Percentiles rank a stretch among this genome's conserved stretches.
Evolutionary conservation across 1,139 yeast species (phyloP).

Genomic region (Yamadazyma diospyri): DNA sequence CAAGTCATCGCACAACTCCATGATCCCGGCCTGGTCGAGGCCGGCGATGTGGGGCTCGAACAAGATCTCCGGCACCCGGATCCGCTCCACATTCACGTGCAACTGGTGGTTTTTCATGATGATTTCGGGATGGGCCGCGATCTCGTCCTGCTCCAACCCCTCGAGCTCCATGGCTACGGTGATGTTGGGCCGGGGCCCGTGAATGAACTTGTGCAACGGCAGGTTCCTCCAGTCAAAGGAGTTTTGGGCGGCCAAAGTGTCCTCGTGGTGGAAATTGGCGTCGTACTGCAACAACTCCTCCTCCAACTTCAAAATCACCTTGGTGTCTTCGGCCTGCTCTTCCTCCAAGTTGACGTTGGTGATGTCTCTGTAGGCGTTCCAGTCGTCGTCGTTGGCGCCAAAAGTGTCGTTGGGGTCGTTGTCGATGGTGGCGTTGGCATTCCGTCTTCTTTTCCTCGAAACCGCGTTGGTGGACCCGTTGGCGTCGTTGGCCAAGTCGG

Average conservation of each 20-base stretch:
- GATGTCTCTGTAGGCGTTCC: slow-evolving; percentile 87
- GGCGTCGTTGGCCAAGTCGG: slow-evolving; percentile 80
- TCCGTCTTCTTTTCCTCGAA: slow-evolving; percentile 50
- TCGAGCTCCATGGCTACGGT: slow-evolving; percentile 41
- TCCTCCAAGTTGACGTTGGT: slow-evolving; percentile 70
- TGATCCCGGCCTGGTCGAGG: slow-evolving; percentile 88
- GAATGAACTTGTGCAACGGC: slow-evolving; percentile 73
- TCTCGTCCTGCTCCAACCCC: slow-evolving; percentile 42
- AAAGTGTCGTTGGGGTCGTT: slow-evolving; percentile 92
- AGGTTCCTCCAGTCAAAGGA: slow-evolving; percentile 80
- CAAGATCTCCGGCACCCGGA: slow-evolving; percentile 85
- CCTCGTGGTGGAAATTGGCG: slow-evolving; percentile 81
- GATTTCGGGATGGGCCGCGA: slow-evolving; percentile 43
- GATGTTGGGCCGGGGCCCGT: slow-evolving; percentile 77
- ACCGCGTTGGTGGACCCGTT: slow-evolving; percentile 36
- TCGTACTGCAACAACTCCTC: slow-evolving; percentile 74
- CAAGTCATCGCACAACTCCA: slow-evolving; percentile 71
- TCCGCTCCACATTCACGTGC: slow-evolving; percentile 85
- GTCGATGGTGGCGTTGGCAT: slow-evolving; percentile 63
- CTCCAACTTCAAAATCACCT: slow-evolving; percentile 60
- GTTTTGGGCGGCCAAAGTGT: slow-evolving; percentile 72
- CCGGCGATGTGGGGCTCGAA: slow-evolving; percentile 97
- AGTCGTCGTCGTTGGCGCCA: slow-evolving; percentile 95
- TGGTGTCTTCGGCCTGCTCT: slow-evolving; percentile 68
- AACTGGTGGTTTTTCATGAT: slow-evolving; percentile 65